phyloP scores from a whole-genome alignment of 108 stramenopile genomes.

The Stephanodiscus minutulus region DNA sequence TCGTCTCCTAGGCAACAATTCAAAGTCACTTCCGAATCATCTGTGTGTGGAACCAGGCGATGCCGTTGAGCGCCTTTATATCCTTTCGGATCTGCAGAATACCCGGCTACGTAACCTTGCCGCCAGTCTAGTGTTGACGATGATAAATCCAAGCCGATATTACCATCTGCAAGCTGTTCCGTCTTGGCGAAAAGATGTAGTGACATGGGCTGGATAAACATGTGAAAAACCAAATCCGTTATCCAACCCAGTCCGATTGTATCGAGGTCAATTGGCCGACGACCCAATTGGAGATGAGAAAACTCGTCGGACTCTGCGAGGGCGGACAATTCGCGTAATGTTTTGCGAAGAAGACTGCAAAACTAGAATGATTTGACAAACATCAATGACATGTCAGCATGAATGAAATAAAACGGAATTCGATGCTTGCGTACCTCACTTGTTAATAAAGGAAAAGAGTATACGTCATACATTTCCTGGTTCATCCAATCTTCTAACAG shows the following conservation, averaged over 20 bases:
- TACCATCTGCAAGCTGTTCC: constrained; percentile 43
- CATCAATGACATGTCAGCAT: constrained; percentile 27
- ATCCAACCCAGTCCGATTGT: constrained; percentile 74
- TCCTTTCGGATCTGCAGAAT: constrained; percentile 55
- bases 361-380: constrained; percentile 6
- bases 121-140: constrained; percentile 67
- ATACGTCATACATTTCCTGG: constrained; percentile 78
- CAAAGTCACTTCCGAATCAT: constrained; percentile 83
- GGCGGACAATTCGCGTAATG: constrained; percentile 22
- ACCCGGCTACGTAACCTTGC: constrained; percentile 81
- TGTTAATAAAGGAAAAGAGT: constrained; percentile 68
- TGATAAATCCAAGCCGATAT: not conserved
- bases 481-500: constrained; percentile 63
- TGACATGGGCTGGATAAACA: constrained; percentile 68
- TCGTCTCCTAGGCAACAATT: constrained; percentile 79
- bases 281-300: constrained; percentile 30
- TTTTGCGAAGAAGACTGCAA: constrained; percentile 31
- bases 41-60: constrained; percentile 79
- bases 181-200: constrained; percentile 60
- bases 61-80: constrained; percentile 58
- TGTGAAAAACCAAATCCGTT: constrained; percentile 71
- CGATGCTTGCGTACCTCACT: constrained; percentile 25
- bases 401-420: not conserved
- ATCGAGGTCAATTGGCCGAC: constrained; percentile 64
- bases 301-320: constrained; percentile 38